Percentiles rank a stretch among this genome's conserved stretches.
Conservation (phyloP, 2,329 filamentous ascomycete genomes). For the Juglanconis juglandina region DNA sequence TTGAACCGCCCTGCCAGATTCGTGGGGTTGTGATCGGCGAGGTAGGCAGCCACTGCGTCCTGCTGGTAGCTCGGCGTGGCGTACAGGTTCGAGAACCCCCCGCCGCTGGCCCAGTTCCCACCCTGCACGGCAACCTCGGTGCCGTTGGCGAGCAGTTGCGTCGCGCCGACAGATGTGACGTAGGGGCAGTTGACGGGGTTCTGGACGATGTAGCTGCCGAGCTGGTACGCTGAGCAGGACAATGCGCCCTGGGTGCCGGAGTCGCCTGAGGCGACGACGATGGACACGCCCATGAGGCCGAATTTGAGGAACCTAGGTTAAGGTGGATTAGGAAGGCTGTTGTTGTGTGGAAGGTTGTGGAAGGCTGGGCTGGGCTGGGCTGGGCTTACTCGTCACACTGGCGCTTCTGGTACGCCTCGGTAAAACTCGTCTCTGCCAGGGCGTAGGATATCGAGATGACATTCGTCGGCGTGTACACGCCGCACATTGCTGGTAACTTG, state of each 20-base stretch:
- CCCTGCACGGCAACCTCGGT: conserved; percentile 14
- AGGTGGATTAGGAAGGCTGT: background rate
- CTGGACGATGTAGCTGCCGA: conserved; percentile 31
- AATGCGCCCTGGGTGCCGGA: conserved; percentile 31
- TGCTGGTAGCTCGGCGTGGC: conserved; percentile 39
- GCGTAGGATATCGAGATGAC: conserved; percentile 57
- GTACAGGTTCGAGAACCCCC: conserved; percentile 46
- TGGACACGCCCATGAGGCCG: conserved; percentile 43
- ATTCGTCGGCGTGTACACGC: conserved; percentile 45
- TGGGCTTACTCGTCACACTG: conserved; percentile 38
- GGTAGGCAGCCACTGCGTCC: conserved; percentile 37
- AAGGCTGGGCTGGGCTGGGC: background rate
- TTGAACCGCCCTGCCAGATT: background rate
- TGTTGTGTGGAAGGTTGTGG: background rate
- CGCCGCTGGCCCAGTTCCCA: conserved; percentile 33
- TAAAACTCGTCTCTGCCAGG: conserved; percentile 50
- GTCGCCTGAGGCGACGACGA: conserved; percentile 47
- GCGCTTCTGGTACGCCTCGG: conserved; percentile 49
- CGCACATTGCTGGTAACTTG: conserved; percentile 37
- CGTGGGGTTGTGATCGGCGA: conserved; percentile 20
- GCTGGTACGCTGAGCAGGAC: background rate
- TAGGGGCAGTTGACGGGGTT: conserved; percentile 42
- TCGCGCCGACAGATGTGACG: conserved; percentile 24
- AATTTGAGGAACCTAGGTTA: conserved; percentile 43
- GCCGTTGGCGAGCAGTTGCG: conserved; percentile 20